Evolutionary conservation across 345 rosid genomes (phyloP), one percentile per base, ranked within the genome.

Genomic region (Hypericum androsaemum): DNA sequence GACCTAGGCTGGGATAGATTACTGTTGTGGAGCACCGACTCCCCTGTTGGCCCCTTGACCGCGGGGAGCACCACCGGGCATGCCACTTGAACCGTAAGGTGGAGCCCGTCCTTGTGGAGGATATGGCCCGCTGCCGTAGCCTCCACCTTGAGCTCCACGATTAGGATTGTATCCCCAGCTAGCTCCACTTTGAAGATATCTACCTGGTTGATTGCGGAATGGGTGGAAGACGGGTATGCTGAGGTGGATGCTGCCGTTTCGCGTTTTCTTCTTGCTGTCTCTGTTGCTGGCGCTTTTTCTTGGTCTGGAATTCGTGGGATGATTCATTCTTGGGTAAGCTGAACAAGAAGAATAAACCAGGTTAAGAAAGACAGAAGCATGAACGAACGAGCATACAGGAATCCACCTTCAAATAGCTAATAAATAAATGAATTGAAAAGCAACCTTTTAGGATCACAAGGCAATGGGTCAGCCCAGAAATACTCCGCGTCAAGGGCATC

Each of bases 401-500:
- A 22, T 22, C 32, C 32, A 22, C 32, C 32, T 1, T 22, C 1
- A 22, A 22, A 22, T 22, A 22, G 1, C 4, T 1, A 22, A 22
- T n/a, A 22, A 22, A 22, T 22, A 22, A 4, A 22, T 22, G 32
- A 22, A 22, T 46, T 10, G n/a, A 32, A 47, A 43, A 4, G 52
- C 60, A 40, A 86, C 97, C 90, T 87, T 69, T 82, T 89, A 13
- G 98, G 96, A 57, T 90, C 95, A 61, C 98, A 90, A 5, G 98
- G 98, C 38, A 84, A 73, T 0, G 96, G 98, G 42, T 90, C 98
- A 43, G 85, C 66, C 98, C 98, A 90, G 76, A 90, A 87, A 74
- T 90, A 90, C 74, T 90, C 96, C 0, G 96, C 96, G 64, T 87
- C 98, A 40, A 90, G 83, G 32, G 96, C 95, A 79, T 90, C 98